A percentile compares a stretch with the other conserved stretches of the same genome.
Evolutionary conservation across 1,284 basidiomycete genomes (phyloP).

Genomic region (Irpex lacteus): DNA sequence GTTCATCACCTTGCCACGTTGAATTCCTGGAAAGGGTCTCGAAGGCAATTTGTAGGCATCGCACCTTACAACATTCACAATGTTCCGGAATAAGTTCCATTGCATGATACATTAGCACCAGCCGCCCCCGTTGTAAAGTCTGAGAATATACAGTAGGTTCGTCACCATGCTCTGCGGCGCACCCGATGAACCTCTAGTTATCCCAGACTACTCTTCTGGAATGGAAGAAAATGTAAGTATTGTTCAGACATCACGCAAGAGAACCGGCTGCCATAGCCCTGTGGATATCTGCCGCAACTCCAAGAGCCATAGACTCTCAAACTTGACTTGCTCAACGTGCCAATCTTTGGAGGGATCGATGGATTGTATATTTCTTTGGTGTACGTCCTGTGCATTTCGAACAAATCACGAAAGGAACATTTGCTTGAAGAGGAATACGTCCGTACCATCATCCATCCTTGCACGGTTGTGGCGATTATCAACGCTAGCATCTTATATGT

Average conservation of each 20-base stretch:
- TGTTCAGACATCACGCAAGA: neutral
- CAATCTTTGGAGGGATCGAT: neutral
- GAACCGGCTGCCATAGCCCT: conserved; percentile 1
- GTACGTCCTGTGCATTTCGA: neutral
- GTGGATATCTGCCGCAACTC: neutral
- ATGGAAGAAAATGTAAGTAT: neutral
- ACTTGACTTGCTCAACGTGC: neutral
- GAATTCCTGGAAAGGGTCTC: neutral
- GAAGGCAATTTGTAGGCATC: neutral
- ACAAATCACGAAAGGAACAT: neutral
- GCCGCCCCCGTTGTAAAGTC: neutral
- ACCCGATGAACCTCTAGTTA: neutral
- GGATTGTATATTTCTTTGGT: neutral
- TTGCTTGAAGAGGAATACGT: neutral
- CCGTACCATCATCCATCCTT: neutral
- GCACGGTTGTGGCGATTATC: neutral
- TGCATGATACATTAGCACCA: neutral
- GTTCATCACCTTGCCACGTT: neutral
- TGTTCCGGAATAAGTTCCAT: neutral
- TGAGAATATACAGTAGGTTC: neutral
- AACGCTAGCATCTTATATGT: neutral
- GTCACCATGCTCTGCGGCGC: neutral
- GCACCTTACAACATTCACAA: neutral
- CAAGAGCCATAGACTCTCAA: neutral
- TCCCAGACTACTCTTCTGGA: neutral